Evolutionary conservation across 2,329 filamentous ascomycete genomes (phyloP).

Genomic region (Colletotrichum lupini): DNA sequence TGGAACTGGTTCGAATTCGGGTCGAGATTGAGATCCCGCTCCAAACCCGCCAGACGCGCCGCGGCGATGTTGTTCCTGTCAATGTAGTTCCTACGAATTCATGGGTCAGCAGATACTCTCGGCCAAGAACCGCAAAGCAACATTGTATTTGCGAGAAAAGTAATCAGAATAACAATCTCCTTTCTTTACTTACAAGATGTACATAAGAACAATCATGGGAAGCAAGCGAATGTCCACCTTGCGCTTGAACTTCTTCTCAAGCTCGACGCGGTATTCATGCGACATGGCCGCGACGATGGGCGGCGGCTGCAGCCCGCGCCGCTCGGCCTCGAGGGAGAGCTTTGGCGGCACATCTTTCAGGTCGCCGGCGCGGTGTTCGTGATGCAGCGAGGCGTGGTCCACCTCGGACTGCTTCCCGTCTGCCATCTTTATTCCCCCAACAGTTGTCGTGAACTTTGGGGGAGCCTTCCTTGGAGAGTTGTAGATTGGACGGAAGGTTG

Average conservation of each 20-base stretch:
- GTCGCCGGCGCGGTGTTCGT: conserved; percentile 15
- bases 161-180: no score
- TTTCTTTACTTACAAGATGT: conserved; percentile 52
- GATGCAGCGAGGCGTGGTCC: conserved; percentile 19
- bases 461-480: no score
- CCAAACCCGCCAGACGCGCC: conserved; percentile 63
- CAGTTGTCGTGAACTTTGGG: neutral
- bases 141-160: neutral
- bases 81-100: conserved; percentile 17
- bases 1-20: conserved; percentile 47
- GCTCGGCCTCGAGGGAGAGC: conserved; percentile 19
- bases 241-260: conserved; percentile 46
- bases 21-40: conserved; percentile 48
- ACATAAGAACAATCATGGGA: conserved; percentile 63
- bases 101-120: neutral
- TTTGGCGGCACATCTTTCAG: conserved; percentile 9
- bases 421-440: conserved; percentile 4
- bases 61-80: conserved; percentile 55
- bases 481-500: no score
- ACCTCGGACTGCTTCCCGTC: conserved; percentile 23
- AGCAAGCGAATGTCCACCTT: conserved; percentile 53
- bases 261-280: conserved; percentile 19
- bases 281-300: conserved; percentile 27
- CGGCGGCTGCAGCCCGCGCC: conserved; percentile 25
- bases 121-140: neutral